Base-by-base conservation (phyloP, 345 rosid genomes). In the Hirschfeldia incana region DNA sequence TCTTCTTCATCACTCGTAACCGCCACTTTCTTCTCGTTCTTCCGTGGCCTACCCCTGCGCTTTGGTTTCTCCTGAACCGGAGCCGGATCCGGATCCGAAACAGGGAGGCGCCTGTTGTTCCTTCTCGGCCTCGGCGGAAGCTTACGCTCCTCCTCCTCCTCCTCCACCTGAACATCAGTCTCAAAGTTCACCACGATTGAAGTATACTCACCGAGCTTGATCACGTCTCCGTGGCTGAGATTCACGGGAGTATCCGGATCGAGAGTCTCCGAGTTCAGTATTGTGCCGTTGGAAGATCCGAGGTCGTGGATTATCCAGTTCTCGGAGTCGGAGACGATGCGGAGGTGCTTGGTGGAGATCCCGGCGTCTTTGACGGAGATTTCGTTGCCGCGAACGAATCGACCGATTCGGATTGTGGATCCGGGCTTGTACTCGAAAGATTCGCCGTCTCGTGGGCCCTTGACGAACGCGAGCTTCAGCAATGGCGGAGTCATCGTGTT, bases 251-350 rank as follows among this genome's bases (percentile, higher is more conserved):
- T 74, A 67, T 83, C 76, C 34, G 89, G 86, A 5, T 84, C 67
- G 75, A 94, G 68, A 30, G 8, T 6, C 6, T 69, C 29, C 68
- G 89, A 83, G 76, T 91, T 91, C 69, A 94, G 58, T 17, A 74
- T 6, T 6, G 98, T 93, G 17, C 99, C 99, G 62, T 95, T 95
- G 63, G 97, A 95, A 72, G 98, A 95, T 21, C 83, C 89, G 3
- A 91, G 88, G 76, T 94, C 98, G 32, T 70, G 83, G 74, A 92
- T 63, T 66, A 75, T 49, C 97, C 99, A 95, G 46, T 86, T 86
- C 1, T 87, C 91, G 0, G 92, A 91, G 27, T 69, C 84, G 34
- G 83, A 85, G 11, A 42, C 88, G 81, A 94, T 88, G 0, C 75
- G 11, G 28, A 92, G 84, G 82, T 94, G 98, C 76, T 91, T 91